These are phyloP conservation scores for Trichophyton benhamiae DNA, from an alignment of 2,329 filamentous ascomycete genomes.

Conservation along the genomic window DNA sequence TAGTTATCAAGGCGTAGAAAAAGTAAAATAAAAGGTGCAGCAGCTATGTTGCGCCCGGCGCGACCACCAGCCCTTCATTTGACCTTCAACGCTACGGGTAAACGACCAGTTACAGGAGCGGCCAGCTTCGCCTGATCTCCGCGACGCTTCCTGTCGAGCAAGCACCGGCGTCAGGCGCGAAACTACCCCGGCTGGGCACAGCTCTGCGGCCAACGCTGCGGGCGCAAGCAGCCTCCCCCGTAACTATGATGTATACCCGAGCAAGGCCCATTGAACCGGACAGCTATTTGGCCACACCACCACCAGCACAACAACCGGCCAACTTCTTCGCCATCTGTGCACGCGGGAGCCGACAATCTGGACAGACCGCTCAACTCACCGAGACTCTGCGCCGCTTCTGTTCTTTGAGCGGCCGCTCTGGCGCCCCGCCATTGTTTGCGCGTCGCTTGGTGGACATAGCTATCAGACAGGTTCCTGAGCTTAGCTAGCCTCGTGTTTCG, in stretches of 20 bases:
- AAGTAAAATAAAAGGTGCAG: background rate
- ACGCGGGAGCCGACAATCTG: background rate
- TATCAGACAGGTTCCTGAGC: background rate
- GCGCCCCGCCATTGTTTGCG: constrained; percentile 35
- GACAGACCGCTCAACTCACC: constrained; percentile 10
- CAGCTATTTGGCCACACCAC: background rate
- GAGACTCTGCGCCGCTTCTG: constrained; percentile 14
- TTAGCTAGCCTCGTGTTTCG: constrained; percentile 7
- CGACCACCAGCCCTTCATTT: background rate
- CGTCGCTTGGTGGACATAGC: constrained; percentile 25
- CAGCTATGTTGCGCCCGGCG: background rate
- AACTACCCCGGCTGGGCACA: background rate
- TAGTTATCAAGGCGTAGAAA: background rate
- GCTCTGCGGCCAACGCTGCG: background rate
- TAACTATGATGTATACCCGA: background rate
- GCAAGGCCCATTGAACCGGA: background rate
- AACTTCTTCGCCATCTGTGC: background rate
- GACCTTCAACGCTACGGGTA: background rate
- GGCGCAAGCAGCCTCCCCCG: background rate
- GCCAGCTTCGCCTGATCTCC: background rate
- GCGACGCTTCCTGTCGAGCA: background rate
- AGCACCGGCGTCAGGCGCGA: background rate
- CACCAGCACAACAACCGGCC: background rate
- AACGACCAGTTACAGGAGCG: constrained; percentile 3
- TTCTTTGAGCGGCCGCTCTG: constrained; percentile 10